phyloP scores from a whole-genome alignment of 1,284 basidiomycete species.

The Naganishia cerealis region DNA sequence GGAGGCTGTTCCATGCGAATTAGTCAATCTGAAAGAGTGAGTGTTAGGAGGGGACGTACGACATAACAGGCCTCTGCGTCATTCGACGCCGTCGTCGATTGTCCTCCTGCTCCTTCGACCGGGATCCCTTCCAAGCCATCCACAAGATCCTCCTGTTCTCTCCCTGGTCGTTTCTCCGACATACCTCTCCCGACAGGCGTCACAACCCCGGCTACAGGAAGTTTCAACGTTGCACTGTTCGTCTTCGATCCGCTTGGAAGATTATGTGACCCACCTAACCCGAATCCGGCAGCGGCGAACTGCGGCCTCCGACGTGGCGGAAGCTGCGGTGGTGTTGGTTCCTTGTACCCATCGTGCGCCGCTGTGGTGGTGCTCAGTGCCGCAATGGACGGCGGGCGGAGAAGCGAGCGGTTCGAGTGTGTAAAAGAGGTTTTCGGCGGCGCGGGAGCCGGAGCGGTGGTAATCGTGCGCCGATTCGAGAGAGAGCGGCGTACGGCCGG shows the following conservation, averaged over 20 bases:
- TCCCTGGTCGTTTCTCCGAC: no score
- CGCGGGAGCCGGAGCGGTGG: background rate
- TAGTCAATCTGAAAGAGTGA: background rate
- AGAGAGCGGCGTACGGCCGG: no score
- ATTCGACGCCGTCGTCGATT: conserved; percentile 35
- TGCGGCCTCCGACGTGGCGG: conserved; percentile 48
- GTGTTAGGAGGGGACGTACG: conserved; percentile 39
- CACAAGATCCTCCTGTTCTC: conserved; percentile 35
- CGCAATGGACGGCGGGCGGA: background rate
- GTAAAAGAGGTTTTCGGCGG: background rate
- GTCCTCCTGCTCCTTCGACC: conserved; percentile 33
- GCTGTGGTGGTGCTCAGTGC: conserved; percentile 15
- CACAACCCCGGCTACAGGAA: no score
- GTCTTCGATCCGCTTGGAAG: background rate
- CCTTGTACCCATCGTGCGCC: background rate
- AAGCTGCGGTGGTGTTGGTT: conserved; percentile 35
- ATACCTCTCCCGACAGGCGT: no score
- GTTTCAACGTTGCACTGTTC: background rate
- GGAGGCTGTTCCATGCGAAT: conserved; percentile 43
- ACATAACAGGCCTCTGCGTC: conserved; percentile 55
- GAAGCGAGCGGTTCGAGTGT: background rate
- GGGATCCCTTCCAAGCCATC: conserved; percentile 36
- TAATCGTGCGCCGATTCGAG: no score
- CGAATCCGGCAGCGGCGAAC: conserved; percentile 52
- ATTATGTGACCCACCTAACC: conserved; percentile 38